Evolutionary conservation across 2,329 filamentous ascomycete genomes (phyloP).

Genomic region (Myriosclerotinia curreyana): DNA sequence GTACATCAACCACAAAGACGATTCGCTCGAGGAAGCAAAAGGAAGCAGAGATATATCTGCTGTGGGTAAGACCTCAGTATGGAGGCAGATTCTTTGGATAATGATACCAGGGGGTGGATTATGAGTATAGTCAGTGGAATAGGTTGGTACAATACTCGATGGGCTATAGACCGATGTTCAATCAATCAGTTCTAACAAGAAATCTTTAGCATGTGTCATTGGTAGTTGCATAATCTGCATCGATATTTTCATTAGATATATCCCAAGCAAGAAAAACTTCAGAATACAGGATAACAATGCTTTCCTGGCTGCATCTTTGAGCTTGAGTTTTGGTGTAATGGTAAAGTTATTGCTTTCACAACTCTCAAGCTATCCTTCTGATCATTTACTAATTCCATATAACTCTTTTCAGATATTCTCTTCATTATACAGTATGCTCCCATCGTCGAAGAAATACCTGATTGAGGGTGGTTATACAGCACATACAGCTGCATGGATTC

Average conservation of each 20-base stretch:
- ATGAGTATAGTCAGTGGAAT: conserved; percentile 81
- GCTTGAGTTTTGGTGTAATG: conserved; percentile 95
- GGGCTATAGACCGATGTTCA: not conserved
- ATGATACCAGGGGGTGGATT: conserved; percentile 91
- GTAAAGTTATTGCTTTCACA: conserved; percentile 49
- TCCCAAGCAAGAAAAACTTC: conserved; percentile 75
- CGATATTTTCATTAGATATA: conserved; percentile 69
- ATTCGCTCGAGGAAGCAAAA: no score
- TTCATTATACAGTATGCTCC: conserved; percentile 88
- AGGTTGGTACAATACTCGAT: conserved; percentile 46
- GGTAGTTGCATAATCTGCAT: conserved; percentile 85
- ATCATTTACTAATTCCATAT: not conserved
- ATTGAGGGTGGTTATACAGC: conserved; percentile 64
- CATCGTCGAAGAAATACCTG: conserved; percentile 78
- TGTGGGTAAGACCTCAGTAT: conserved; percentile 20
- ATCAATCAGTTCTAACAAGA: not conserved
- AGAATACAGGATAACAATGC: conserved; percentile 83
- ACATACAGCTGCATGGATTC: conserved; percentile 62
- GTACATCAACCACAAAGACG: not conserved
- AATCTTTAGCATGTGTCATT: conserved; percentile 56
- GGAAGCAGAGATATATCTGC: not conserved
- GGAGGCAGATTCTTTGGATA: conserved; percentile 48
- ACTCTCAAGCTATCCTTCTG: not conserved
- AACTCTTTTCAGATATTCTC: conserved; percentile 73
- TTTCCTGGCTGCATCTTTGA: conserved; percentile 84